phyloP scores from a whole-genome alignment of 2,329 filamentous ascomycete species.

The Parastagonospora avenae region DNA sequence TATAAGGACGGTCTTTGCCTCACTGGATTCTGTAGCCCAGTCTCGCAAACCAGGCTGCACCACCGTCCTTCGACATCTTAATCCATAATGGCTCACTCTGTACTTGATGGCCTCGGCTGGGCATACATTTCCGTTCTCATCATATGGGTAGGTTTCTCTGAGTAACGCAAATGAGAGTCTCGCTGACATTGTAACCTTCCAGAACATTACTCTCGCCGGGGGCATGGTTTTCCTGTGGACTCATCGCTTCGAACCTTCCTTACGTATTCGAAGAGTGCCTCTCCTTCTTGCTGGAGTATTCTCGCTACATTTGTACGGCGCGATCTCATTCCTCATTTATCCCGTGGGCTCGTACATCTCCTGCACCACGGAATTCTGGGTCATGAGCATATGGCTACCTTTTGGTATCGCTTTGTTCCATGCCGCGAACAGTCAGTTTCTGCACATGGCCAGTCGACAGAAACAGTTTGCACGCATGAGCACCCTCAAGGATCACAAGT shows the following conservation, averaged over 20 bases:
- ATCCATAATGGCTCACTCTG: slow-evolving; percentile 19
- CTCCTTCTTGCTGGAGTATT: slow-evolving; percentile 31
- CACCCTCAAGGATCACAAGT: slow-evolving; percentile 26
- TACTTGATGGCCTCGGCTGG: slow-evolving; percentile 20
- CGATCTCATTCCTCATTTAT: slow-evolving; percentile 30
- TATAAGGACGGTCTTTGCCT: background rate
- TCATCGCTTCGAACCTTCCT: slow-evolving; percentile 34
- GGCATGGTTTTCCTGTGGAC: slow-evolving; percentile 26
- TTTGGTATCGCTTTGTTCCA: slow-evolving; percentile 41
- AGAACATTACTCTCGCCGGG: slow-evolving; percentile 20
- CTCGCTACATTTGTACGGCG: slow-evolving; percentile 35
- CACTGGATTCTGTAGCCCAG: background rate
- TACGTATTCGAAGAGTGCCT: slow-evolving; percentile 38
- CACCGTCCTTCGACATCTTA: background rate
- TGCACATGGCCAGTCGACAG: slow-evolving; percentile 39
- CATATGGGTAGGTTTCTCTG: slow-evolving; percentile 1
- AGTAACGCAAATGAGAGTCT: background rate
- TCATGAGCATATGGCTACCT: slow-evolving; percentile 41
- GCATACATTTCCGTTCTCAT: slow-evolving; percentile 7
- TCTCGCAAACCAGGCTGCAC: background rate
- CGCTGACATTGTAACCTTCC: slow-evolving; percentile 14
- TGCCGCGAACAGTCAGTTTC: slow-evolving; percentile 43
- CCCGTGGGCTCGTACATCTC: slow-evolving; percentile 27
- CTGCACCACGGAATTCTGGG: slow-evolving; percentile 38
- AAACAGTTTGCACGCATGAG: slow-evolving; percentile 36